Percentiles rank a stretch among this genome's conserved stretches.
Evolutionary conservation across 2,329 filamentous ascomycete genomes (phyloP).

Genomic region (Dactylellina parvicollis): DNA sequence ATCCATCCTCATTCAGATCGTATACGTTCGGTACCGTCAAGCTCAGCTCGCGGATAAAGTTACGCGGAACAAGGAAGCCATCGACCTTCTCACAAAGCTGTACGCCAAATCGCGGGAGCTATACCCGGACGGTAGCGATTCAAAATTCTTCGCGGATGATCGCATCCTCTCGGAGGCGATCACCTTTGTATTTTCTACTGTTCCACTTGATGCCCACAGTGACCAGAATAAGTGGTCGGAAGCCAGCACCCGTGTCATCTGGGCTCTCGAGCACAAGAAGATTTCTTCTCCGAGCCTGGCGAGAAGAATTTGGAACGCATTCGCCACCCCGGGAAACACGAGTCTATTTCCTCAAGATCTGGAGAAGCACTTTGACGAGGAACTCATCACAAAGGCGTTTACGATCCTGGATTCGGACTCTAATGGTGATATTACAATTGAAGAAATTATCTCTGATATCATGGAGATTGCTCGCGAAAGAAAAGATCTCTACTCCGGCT

Average conservation of each 20-base stretch:
- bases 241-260: constrained; percentile 15
- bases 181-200: not conserved
- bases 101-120: constrained; percentile 69
- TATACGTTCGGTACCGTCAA: constrained; percentile 85
- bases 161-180: constrained; percentile 10
- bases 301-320: constrained; percentile 95
- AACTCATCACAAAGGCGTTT: constrained; percentile 68
- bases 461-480: constrained; percentile 84
- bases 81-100: constrained; percentile 81
- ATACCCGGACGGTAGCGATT: not conserved
- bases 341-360: constrained; percentile 82
- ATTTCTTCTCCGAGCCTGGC: constrained; percentile 72
- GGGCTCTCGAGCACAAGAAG: constrained; percentile 17
- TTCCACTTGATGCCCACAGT: not conserved
- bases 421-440: constrained; percentile 92
- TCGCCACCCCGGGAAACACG: constrained; percentile 81
- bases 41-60: constrained; percentile 84
- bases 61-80: constrained; percentile 86
- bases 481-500: constrained; percentile 72
- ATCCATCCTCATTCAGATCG: constrained; percentile 81
- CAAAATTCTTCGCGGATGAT: not conserved
- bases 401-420: constrained; percentile 80
- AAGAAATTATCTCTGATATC: constrained; percentile 91
- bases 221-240: not conserved
- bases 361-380: constrained; percentile 64